phyloP scores from a whole-genome alignment of 768 basidiomycete species.

The Tulasnella sp. region DNA sequence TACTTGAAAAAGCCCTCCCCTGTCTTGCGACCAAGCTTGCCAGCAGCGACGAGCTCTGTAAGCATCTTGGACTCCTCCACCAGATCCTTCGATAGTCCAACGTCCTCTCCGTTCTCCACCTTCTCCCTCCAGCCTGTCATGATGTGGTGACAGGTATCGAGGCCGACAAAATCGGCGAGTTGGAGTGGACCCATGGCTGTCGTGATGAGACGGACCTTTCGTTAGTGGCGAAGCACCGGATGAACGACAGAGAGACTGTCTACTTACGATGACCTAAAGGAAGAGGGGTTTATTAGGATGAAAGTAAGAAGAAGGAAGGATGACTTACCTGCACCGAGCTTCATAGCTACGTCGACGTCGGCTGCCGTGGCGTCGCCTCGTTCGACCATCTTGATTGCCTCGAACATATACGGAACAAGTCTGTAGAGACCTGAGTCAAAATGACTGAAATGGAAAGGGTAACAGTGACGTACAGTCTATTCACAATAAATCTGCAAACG shows the following conservation, averaged over 20 bases:
- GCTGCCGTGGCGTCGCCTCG: constrained; percentile 31
- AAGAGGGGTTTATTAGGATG: neutral
- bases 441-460: neutral
- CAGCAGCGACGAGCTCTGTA: constrained; percentile 28
- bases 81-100: constrained; percentile 1
- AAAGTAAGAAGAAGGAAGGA: neutral
- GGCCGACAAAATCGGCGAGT: constrained; percentile 30
- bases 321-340: constrained; percentile 31
- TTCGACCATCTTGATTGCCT: constrained; percentile 33
- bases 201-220: neutral
- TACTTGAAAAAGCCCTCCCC: constrained; percentile 31
- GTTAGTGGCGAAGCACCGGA: neutral
- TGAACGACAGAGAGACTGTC: neutral
- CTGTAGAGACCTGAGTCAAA: neutral
- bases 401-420: constrained; percentile 33
- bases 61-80: constrained; percentile 26
- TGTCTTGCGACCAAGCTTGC: constrained; percentile 30
- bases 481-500: constrained; percentile 29
- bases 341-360: constrained; percentile 35
- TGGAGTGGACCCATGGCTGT: constrained; percentile 27
- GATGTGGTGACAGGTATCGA: constrained; percentile 26
- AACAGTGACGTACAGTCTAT: constrained; percentile 21
- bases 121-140: constrained; percentile 29
- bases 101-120: constrained; percentile 22
- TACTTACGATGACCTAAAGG: neutral